These are phyloP conservation scores for Collybia sordida DNA, from an alignment of 768 basidiomycete genomes.

Conservation along the genomic window DNA sequence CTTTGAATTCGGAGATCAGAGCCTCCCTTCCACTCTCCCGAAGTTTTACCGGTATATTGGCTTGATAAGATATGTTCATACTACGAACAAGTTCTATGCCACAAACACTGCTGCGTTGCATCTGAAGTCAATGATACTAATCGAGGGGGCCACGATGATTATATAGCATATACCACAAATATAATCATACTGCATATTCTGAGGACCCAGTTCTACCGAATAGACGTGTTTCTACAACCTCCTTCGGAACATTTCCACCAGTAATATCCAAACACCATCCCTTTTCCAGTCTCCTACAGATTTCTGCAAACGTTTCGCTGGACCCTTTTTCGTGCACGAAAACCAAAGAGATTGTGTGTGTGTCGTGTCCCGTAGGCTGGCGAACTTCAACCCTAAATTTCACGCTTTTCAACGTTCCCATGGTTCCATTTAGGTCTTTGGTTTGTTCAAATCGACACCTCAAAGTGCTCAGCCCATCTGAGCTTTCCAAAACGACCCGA, in stretches of 20 bases:
- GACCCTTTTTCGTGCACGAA: slow-evolving; percentile 88
- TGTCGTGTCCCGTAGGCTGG: slow-evolving; percentile 32
- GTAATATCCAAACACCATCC: slow-evolving; percentile 66
- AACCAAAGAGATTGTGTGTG: slow-evolving; percentile 46
- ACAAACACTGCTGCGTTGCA: no score
- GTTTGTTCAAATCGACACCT: slow-evolving; percentile 77
- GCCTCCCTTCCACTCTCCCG: no score
- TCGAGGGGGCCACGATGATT: no score
- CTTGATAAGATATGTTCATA: no score
- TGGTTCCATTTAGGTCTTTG: slow-evolving; percentile 51
- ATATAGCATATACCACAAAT: no score
- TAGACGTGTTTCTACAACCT: not conserved
- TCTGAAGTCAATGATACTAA: no score
- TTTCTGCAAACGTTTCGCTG: slow-evolving; percentile 73
- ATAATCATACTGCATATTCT: no score
- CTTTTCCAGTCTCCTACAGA: slow-evolving; percentile 62
- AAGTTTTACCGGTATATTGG: no score
- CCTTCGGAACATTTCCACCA: not conserved
- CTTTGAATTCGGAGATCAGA: no score
- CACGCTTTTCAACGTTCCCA: slow-evolving; percentile 62
- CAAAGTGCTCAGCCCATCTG: slow-evolving; percentile 63
- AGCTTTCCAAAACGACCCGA: slow-evolving; percentile 61
- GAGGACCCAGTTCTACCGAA: not conserved
- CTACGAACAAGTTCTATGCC: no score
- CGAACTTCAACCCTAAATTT: slow-evolving; percentile 84